phyloP scores from a whole-genome alignment of 139 green algal species.

The Asterochloris erici region DNA sequence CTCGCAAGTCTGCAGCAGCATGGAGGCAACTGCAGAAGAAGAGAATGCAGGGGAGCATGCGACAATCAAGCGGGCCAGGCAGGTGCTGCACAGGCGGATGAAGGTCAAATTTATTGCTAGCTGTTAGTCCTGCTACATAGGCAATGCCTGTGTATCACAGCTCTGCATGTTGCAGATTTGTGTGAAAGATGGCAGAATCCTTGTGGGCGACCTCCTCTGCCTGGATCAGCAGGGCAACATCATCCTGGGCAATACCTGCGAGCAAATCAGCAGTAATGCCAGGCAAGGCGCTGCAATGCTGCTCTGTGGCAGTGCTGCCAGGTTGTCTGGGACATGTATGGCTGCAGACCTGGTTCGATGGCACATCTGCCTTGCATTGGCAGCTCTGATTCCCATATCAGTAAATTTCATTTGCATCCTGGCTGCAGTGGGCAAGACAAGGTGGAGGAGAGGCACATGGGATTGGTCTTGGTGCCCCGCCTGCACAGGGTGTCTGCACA shows the following conservation, averaged over 20 bases:
- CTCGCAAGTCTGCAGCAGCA: no score
- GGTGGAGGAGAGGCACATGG: background rate
- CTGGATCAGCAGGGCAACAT: background rate
- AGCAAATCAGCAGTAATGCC: background rate
- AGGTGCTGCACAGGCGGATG: background rate
- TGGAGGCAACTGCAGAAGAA: no score
- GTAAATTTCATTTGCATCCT: background rate
- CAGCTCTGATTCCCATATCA: background rate
- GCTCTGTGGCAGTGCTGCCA: no score
- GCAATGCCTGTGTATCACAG: background rate
- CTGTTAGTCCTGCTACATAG: background rate
- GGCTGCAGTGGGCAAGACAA: background rate
- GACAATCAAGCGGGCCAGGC: background rate
- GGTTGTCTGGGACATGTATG: no score
- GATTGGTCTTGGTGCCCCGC: background rate
- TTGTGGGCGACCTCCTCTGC: background rate
- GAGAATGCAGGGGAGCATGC: no score
- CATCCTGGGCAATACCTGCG: background rate
- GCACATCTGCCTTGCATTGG: background rate
- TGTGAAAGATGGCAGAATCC: background rate
- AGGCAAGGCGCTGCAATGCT: background rate
- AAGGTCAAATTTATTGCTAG: background rate
- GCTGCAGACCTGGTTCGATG: background rate
- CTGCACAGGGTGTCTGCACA: no score
- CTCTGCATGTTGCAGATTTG: background rate